Evolutionary conservation across 176 grass and related monocot species (phyloP), one percentile per base, ranked within the genome.

Genomic region (Musa acuminata): DNA sequence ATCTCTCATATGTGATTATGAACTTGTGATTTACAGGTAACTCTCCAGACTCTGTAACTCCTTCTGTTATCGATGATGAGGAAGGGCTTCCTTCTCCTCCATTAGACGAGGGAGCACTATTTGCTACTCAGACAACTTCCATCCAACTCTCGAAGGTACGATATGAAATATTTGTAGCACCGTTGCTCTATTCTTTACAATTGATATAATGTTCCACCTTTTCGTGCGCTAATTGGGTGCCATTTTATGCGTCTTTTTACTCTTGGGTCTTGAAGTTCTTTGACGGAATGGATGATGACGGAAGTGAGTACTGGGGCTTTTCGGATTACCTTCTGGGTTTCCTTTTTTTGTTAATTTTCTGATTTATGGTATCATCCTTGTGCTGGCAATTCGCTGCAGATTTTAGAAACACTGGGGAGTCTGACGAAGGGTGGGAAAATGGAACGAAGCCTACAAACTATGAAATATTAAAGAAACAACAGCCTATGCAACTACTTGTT

Each of bases 51-150:
- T 83, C 77, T 62, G 76, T 81, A 75, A 83, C 83, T 80, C 83
- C 83, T 49, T 81, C 85, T 48, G 75, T 78, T 83, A 55, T 91
- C 7, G 86, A 82, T 51, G 86, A 96, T 3, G 92, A 92, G 43
- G 92, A 87, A 83, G 87, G 92, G n/a, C 92, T 96, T 80, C 89
- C 89, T 71, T 92, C 83, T 80, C 92, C 92, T 83, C 92, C 92
- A 73, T 73, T 92, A 66, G 92, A 96, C 49, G 60, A 81, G 50
- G 85, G 63, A 24, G 80, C 80, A 11, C 72, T 92, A 55, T 65
- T 87, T 17, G 53, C 63, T 27, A 77, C 75, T 27, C 74, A 75
- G 10, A 79, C 89, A n/a, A 89, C 89, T 69, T 71, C 80, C 53
- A 88, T 96, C 76, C 78, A 88, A 81, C 90, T 96, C 26, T 87